phyloP scores from a whole-genome alignment of 495 filamentous ascomycete species.

The Xylaria flabelliformis region DNA sequence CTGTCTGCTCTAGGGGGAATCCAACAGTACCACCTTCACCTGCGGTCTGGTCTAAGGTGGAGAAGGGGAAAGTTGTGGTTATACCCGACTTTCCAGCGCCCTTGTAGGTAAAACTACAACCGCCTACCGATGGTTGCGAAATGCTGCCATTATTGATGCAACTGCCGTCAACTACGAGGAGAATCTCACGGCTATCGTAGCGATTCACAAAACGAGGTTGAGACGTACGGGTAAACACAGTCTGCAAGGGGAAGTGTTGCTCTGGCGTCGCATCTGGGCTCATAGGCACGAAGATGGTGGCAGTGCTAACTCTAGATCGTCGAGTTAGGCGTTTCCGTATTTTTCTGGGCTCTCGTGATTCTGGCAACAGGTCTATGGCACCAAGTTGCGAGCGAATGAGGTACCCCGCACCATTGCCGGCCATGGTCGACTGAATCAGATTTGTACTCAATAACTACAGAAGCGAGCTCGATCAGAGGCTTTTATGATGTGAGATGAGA shows the following conservation, averaged over 20 bases:
- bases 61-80: constrained; percentile 28
- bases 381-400: not conserved
- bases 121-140: constrained; percentile 33
- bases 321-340: constrained; percentile 28
- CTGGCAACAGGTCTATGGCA: constrained; percentile 9
- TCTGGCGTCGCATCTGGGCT: constrained; percentile 38
- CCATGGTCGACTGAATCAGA: not conserved
- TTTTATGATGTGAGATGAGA: not conserved
- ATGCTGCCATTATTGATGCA: constrained; percentile 47
- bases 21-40: constrained; percentile 34
- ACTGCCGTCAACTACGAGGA: constrained; percentile 50
- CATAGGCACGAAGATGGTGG: constrained; percentile 39
- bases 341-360: constrained; percentile 1
- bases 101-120: constrained; percentile 49
- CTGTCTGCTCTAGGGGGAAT: constrained; percentile 42
- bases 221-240: constrained; percentile 30
- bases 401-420: not conserved
- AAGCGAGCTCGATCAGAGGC: not conserved
- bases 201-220: constrained; percentile 47
- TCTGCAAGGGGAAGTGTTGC: constrained; percentile 45
- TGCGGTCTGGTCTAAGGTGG: not conserved
- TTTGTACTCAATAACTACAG: not conserved
- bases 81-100: constrained; percentile 7
- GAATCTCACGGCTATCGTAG: constrained; percentile 47
- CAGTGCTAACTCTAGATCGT: constrained; percentile 30